Evolutionary conservation across 208 protist species (phyloP), one percentile per base, ranked within the genome.

Genomic region (Vickermania spadyakhi): DNA sequence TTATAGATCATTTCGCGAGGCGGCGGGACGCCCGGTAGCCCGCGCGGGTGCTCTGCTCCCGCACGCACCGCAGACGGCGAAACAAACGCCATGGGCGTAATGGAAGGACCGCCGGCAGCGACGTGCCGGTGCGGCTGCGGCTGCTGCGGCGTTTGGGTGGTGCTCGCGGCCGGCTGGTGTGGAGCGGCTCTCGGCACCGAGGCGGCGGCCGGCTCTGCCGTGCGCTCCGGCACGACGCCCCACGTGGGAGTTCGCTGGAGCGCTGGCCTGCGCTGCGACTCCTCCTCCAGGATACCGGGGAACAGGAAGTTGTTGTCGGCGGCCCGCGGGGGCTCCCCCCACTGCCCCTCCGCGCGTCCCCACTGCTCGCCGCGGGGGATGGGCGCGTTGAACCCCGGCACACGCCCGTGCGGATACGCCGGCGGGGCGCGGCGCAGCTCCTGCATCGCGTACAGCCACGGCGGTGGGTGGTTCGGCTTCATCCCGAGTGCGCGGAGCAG

Each of bases 401-500:
- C 97, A 51, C 96, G 96, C 27, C 99, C 75, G 28, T 89, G 84
- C 0, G 98, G 97, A 72, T 99, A 99, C 1, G 97, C 97, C 1
- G 97, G 97, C 4, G 99, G 98, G 28, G 97, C 94, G 11, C 97
- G 97, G 1, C 98, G 98, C 79, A 98, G 96, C 21, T 80, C 71
- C 85, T 99, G 98, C 97, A 99, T 99, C 70, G 96, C 94, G 68
- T 99, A 97, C 7, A 99, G 84, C 98, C 98, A 99, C 50, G 99
- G 99, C 31, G 98, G 97, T 7, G 98, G 98, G 0, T 85, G 73
- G 52, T 69, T 77, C 26, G 71, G 42, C 14, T 72, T 62, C 87
- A 99, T 99, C 41, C 98, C 98, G 0, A 99, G 84, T n/a, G 98
- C 98, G 56, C 86, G 64, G 53, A 77, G 82, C 22, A 99, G 84